A percentile compares a stretch with the other conserved stretches of the same genome.
Evolutionary conservation across 1,284 basidiomycete species (phyloP).

Genomic region (Cutaneotrichosporon sp.): DNA sequence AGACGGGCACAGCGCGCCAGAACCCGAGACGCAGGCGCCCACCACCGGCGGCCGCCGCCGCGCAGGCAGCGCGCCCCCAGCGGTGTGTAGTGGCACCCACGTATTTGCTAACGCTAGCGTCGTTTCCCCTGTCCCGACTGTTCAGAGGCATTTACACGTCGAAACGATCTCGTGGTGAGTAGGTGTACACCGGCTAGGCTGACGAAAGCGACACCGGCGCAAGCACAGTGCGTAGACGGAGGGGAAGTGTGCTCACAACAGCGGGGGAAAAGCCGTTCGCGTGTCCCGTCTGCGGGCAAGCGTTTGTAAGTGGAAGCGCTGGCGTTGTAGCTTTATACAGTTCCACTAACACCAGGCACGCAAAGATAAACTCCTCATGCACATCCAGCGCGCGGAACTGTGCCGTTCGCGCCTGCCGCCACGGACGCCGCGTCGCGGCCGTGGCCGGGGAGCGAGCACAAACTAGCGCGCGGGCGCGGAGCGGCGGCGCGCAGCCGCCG

Average conservation of each 20-base stretch:
- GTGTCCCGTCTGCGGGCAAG: conserved; percentile 14
- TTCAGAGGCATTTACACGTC: conserved; percentile 18
- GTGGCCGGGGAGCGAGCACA: conserved; percentile 1
- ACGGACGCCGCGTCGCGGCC: conserved; percentile 7
- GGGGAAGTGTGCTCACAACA: neutral
- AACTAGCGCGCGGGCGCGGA: neutral
- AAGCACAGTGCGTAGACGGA: conserved; percentile 15
- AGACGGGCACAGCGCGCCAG: too few relatives aligned
- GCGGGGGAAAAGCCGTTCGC: conserved; percentile 20
- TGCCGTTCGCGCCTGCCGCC: conserved; percentile 16
- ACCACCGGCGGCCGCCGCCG: neutral
- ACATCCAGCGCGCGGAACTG: conserved; percentile 18
- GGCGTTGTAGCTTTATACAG: neutral
- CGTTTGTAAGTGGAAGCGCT: conserved; percentile 9
- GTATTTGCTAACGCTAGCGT: conserved; percentile 3
- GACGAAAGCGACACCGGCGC: conserved; percentile 17
- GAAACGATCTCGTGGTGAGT: conserved; percentile 19
- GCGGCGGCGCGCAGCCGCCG: too few relatives aligned
- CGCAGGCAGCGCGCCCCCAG: neutral
- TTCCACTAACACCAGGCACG: conserved; percentile 17
- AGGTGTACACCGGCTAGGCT: neutral
- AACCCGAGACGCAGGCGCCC: neutral
- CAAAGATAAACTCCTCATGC: conserved; percentile 24
- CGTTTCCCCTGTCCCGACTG: conserved; percentile 19
- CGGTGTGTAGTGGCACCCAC: neutral